These are phyloP conservation scores for Arachis stenosperma DNA, from an alignment of 306 rosid genomes.

Conservation along the genomic window DNA sequence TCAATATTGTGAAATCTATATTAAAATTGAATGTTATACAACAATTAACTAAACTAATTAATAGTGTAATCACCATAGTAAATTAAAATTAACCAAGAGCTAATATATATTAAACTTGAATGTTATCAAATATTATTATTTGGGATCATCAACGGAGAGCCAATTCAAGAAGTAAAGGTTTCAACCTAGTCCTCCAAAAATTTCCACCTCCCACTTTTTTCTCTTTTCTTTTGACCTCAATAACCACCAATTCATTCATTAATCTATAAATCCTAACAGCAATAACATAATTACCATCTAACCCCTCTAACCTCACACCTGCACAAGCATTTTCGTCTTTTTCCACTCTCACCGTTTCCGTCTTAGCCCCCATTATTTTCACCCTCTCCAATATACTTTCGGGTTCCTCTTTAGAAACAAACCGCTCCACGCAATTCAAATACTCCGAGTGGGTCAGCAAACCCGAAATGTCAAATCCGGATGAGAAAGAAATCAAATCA, in stretches of 20 bases:
- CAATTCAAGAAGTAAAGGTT: constrained; percentile 50
- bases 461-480: constrained; percentile 63
- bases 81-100: too few species aligned
- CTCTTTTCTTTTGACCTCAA: constrained; percentile 49
- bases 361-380: constrained; percentile 17
- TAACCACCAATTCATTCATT: constrained; percentile 55
- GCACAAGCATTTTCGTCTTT: constrained; percentile 45
- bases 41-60: too few species aligned
- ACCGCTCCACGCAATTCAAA: constrained; percentile 48
- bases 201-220: constrained; percentile 20
- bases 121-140: neutral
- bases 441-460: constrained; percentile 41
- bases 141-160: neutral
- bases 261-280: constrained; percentile 49
- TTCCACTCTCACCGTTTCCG: constrained; percentile 42
- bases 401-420: constrained; percentile 52
- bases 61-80: too few species aligned
- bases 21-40: too few species aligned
- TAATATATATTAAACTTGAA: neutral
- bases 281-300: constrained; percentile 44
- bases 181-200: constrained; percentile 55
- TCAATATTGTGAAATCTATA: too few species aligned
- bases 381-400: constrained; percentile 19
- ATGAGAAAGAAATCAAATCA: constrained; percentile 62
- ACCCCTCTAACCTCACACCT: constrained; percentile 53